A percentile compares a stretch with the other conserved stretches of the same genome.
These are phyloP conservation scores for Hordeum pubiflorum DNA, from an alignment of 202 grass and related monocot genomes.

Conservation along the genomic window DNA sequence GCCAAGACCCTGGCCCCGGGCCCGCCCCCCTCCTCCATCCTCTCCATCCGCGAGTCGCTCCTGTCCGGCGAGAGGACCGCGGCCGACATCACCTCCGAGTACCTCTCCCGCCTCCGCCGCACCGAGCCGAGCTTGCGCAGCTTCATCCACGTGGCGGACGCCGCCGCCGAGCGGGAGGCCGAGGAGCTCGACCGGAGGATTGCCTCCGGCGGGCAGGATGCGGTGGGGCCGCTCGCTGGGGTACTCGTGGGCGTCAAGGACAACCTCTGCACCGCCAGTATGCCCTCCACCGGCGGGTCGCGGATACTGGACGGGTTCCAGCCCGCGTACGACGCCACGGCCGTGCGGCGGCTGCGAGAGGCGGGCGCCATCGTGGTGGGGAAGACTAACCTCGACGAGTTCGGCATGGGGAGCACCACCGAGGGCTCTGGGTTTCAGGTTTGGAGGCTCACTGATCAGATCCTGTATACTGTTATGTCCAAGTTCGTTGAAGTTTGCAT, in stretches of 20 bases:
- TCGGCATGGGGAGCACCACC: slow-evolving; percentile 96
- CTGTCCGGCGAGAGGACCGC: slow-evolving; percentile 59
- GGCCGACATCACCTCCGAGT: slow-evolving; percentile 57
- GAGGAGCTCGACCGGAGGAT: slow-evolving; percentile 60
- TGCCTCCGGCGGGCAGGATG: slow-evolving; percentile 40
- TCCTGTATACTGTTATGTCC: background rate
- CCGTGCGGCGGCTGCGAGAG: slow-evolving; percentile 59
- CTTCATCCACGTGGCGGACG: slow-evolving; percentile 78
- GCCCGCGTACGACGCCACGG: slow-evolving; percentile 84
- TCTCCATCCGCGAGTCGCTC: slow-evolving; percentile 71
- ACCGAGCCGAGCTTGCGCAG: slow-evolving; percentile 71
- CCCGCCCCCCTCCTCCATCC: slow-evolving; percentile 44
- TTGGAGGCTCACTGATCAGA: background rate
- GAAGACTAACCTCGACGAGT: slow-evolving; percentile 93
- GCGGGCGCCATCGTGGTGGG: slow-evolving; percentile 77
- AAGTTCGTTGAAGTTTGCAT: background rate
- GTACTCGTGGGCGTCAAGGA: slow-evolving; percentile 88
- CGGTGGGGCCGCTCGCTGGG: slow-evolving; percentile 60
- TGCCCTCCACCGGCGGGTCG: slow-evolving; percentile 87
- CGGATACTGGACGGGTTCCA: slow-evolving; percentile 77
- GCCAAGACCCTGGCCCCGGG: slow-evolving; percentile 34
- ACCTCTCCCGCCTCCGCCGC: slow-evolving; percentile 73
- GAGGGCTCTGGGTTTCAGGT: slow-evolving; percentile 90
- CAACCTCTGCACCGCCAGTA: slow-evolving; percentile 77
- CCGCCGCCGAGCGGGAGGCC: slow-evolving; percentile 55